Evolutionary conservation across 176 grass and related monocot species (phyloP), one percentile per base, ranked within the genome.

Genomic region (Rhynchospora breviuscula): DNA sequence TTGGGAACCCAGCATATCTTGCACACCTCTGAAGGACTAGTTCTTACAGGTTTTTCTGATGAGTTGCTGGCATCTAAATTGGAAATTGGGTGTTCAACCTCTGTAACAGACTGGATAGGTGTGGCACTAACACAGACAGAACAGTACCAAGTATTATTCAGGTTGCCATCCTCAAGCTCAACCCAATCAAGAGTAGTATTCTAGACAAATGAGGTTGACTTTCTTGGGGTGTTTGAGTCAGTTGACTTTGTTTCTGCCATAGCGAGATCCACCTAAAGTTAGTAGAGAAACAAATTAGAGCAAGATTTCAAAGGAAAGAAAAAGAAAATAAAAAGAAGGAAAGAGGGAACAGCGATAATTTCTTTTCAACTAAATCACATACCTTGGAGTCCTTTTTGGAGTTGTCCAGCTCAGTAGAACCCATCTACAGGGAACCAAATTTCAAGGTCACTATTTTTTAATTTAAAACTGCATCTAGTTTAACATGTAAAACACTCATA

Each of bases 1-100:
- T 97, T 90, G 7, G 82, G 79, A n/a, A 52, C 74, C 68, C 87
- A 84, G 67, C 94, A 94, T 87, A 97, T 87, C 83, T 92, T 97
- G 90, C 94, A 97, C 76, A 88, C 84, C 29, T 73, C 33, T 67
- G 7, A 66, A 15, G 65, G 75, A 70, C 75, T 85, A 83, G 87
- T 87, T 25, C 60, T 56, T 13, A 56, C 25, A 2, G 7, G 73
- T 9, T 78, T 29, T 57, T 56, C 73, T 25, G 49, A 25, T 57
- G 73, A 78, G 23, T 78, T 78, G 15, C 15, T 78, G 73, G 51
- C 13, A 35, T 78, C 51, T 57, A 57, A 33, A 31, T 57, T 7
- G 23, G 51, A 18, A 57, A 78, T 14, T 4, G 31, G 51, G 73
- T 78, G 6, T 0, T 78, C 26, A 33, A 21, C 51, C 22, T 33